phyloP scores from a whole-genome alignment of 352 stramenopile genomes.

The Elongisporangium prolatum region DNA sequence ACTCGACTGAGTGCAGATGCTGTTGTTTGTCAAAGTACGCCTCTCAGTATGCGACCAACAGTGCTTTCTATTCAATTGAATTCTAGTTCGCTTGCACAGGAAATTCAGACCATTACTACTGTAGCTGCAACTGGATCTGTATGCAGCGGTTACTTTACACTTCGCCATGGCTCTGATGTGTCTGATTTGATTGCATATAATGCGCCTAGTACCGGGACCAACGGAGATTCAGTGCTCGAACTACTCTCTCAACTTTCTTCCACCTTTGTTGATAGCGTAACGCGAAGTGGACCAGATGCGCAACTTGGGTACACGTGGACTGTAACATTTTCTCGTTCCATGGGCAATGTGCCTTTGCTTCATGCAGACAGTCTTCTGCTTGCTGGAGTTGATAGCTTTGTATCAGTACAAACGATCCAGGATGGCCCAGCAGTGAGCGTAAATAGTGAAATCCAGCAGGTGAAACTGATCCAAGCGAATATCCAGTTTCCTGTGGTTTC shows the following conservation, averaged over 20 bases:
- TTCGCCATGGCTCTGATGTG: conserved; percentile 5
- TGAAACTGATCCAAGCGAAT: conserved; percentile 4
- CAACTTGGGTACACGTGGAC: conserved; percentile 30
- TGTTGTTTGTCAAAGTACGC: conserved; percentile 20
- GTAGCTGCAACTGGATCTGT: conserved; percentile 4
- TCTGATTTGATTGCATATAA: conserved; percentile 25
- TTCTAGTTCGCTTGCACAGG: conserved; percentile 6
- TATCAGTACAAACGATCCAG: conserved; percentile 15
- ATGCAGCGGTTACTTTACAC: conserved; percentile 21
- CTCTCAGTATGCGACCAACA: conserved; percentile 14
- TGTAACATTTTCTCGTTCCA: conserved; percentile 27
- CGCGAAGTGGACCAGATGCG: conserved; percentile 24
- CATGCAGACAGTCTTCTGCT: conserved; percentile 15
- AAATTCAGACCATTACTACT: conserved; percentile 25
- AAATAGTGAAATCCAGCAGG: conserved; percentile 14
- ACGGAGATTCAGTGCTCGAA: conserved; percentile 21
- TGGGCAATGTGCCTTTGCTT: conserved; percentile 26
- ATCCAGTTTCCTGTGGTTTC: conserved; percentile 6
- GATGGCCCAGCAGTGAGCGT: conserved; percentile 17
- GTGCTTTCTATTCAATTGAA: conserved; percentile 8
- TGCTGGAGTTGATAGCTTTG: conserved; percentile 11
- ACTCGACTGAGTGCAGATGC: conserved; percentile 1
- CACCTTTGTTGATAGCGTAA: conserved; percentile 15
- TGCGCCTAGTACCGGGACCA: conserved; percentile 12
- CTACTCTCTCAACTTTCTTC: conserved; percentile 17